Evolutionary conservation across 805 yeast species (phyloP), one percentile per base, ranked within the genome.

Genomic region (Wickerhamiella cacticola): DNA sequence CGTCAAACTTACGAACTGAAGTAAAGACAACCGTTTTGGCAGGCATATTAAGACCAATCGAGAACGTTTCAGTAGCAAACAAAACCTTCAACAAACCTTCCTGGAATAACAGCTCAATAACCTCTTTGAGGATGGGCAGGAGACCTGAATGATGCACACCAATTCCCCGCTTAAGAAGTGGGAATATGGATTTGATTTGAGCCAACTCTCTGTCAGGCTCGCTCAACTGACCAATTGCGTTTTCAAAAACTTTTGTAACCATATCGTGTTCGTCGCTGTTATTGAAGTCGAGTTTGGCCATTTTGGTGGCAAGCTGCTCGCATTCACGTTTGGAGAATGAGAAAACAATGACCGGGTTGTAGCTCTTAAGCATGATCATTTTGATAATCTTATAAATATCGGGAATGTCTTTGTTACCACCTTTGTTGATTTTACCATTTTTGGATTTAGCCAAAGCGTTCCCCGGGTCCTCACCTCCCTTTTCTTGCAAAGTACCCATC

Each of bases 101-200:
- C 66, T 92, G 98, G 70, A 92, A 92, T 50, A 92, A 68, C 67
- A 92, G 84, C 69, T 92, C 99, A 59, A 88, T 88, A 51, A 89
- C 92, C 65, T 88, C 97, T 59, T 89, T 88, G 53, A 88, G 70
- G 52, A 88, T 89, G 6, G 97, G 97, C 54, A 92, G 70, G 41
- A 92, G 70, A 26, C 99, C 99, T 47, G 96, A 86, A 66, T 92
- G 99, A 69, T 92, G 99, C 59, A 92, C 92, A 60, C 98, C 99
- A 54, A 92, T 89, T 61, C 99, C 99, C 66, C 98, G 79, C 63
- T 81, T 79, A 54, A 92, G 69, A 46, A 92, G 68, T 0, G 97
- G 97, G 50, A 87, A 68, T 50, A 92, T 84, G 60, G 86, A 89
- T 58, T 85, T 83, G 57, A 92, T 92, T 66, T 92, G 98, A 1